Conservation (phyloP, 2,329 filamentous ascomycete genomes). For the Triangularia setosa region DNA sequence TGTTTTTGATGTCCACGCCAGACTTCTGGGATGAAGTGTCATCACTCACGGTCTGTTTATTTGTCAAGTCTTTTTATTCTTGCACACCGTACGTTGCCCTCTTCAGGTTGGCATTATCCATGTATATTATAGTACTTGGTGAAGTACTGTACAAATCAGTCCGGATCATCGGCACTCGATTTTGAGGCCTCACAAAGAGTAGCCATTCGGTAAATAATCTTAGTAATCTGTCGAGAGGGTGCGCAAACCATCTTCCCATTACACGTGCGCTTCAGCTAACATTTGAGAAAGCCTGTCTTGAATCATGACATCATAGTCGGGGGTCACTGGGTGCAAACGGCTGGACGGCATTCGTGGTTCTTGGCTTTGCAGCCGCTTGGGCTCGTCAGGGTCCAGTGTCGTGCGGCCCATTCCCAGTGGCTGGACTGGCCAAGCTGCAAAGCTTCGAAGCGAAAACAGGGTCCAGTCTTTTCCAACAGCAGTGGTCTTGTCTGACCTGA, state of each 20-base stretch:
- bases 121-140: too few species aligned
- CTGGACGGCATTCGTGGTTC: not conserved
- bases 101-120: too few species aligned
- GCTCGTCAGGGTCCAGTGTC: not conserved
- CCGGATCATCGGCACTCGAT: too few species aligned
- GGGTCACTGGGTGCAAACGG: not conserved
- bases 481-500: not conserved
- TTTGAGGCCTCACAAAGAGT: too few species aligned
- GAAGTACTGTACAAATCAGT: too few species aligned
- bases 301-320: not conserved
- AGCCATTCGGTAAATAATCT: not conserved
- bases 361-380: not conserved
- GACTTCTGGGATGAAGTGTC: slow-evolving; percentile 9
- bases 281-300: not conserved
- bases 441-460: not conserved
- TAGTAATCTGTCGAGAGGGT: not conserved
- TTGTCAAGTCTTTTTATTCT: not conserved
- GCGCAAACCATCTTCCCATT: not conserved
- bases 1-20: slow-evolving; percentile 60
- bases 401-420: not conserved
- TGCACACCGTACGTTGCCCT: not conserved
- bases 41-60: not conserved
- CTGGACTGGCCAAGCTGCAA: not conserved
- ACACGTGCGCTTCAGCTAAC: not conserved
- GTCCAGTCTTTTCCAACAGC: not conserved